Percentiles rank a stretch among this genome's conserved stretches.
These are phyloP conservation scores for Pilaira anomala DNA, from an alignment of 192 early-diverging fungal species.

Conservation along the genomic window DNA sequence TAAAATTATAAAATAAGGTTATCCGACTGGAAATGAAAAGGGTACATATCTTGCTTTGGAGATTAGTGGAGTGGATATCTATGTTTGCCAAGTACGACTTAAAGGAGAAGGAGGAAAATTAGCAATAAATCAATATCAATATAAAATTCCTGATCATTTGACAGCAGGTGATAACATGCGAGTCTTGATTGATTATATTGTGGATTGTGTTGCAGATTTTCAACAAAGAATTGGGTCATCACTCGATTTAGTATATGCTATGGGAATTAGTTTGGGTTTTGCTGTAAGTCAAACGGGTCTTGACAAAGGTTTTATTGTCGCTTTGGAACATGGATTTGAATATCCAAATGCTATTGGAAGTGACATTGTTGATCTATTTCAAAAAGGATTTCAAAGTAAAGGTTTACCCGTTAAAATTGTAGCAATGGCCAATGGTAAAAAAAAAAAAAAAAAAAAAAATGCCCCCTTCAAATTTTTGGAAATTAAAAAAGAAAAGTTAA, in stretches of 20 bases:
- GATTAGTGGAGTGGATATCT: slow-evolving; percentile 90
- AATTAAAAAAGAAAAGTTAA: slow-evolving; percentile 55
- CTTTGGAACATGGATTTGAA: slow-evolving; percentile 83
- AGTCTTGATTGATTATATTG: slow-evolving; percentile 78
- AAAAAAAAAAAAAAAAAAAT: slow-evolving; percentile 67
- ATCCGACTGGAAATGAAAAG: slow-evolving; percentile 81
- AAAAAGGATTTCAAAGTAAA: slow-evolving; percentile 65
- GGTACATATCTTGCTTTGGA: slow-evolving; percentile 89
- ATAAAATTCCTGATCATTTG: slow-evolving; percentile 63
- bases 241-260: slow-evolving; percentile 9
- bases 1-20: slow-evolving; percentile 49
- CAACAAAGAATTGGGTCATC: slow-evolving; percentile 39
- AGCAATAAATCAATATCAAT: slow-evolving; percentile 76
- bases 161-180: slow-evolving; percentile 51
- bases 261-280: slow-evolving; percentile 64
- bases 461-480: slow-evolving; percentile 44
- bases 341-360: slow-evolving; percentile 70
- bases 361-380: slow-evolving; percentile 79
- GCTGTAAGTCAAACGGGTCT: slow-evolving; percentile 58
- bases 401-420: slow-evolving; percentile 69
- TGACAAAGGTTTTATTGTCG: slow-evolving; percentile 54
- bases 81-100: slow-evolving; percentile 81
- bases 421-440: slow-evolving; percentile 79
- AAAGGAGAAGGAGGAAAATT: slow-evolving; percentile 70
- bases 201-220: slow-evolving; percentile 46